Evolutionary conservation across 73 alveolate genomes (phyloP), one percentile per base, ranked within the genome.

Genomic region (Halteria grandinella): DNA sequence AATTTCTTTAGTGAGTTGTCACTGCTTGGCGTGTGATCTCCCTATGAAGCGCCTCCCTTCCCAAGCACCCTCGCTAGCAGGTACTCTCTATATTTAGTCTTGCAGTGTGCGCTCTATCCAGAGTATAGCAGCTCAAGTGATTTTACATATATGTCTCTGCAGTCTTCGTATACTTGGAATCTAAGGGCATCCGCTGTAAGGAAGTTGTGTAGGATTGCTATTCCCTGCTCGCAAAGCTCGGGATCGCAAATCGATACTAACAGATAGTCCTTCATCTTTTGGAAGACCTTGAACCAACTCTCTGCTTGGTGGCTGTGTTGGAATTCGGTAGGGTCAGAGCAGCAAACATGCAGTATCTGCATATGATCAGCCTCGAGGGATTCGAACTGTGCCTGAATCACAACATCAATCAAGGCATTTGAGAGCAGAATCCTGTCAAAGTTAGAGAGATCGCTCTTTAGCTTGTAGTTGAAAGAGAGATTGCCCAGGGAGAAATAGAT

Each of bases 221-320:
- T 31, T 15, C 91, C 79, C 31, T 37, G 49, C 23, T 58, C 73
- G 57, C 85, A 80, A 11, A 78, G 18, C 18, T 80, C 83, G 11
- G 69, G 51, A 29, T 86, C 90, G 53, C 88, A 79, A 34, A 86
- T 80, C 6, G 75, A 79, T 2, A 86, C 89, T 44, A 84, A 69
- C 24, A 86, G 60, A 79, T 80, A 79, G 39, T 87, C 88, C 49
- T 64, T 70, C 50, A 80, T 33, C 55, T 73, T 73, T 20, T 57
- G 23, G 52, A 51, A 81, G 29, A 62, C 71, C 36, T 50, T 75
- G 37, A 73, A 11, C 91, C 95, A 87, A 24, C 29, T 32, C 47
- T 79, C 91, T 23, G 17, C 36, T 32, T 57, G 48, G 54, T 87
- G 55, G 50, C 44, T 15, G 51, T 43, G 57, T 4, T 39, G 10